Conservation (phyloP, 2,329 filamentous ascomycete species). For the Aspergillus pseudoglaucus region DNA sequence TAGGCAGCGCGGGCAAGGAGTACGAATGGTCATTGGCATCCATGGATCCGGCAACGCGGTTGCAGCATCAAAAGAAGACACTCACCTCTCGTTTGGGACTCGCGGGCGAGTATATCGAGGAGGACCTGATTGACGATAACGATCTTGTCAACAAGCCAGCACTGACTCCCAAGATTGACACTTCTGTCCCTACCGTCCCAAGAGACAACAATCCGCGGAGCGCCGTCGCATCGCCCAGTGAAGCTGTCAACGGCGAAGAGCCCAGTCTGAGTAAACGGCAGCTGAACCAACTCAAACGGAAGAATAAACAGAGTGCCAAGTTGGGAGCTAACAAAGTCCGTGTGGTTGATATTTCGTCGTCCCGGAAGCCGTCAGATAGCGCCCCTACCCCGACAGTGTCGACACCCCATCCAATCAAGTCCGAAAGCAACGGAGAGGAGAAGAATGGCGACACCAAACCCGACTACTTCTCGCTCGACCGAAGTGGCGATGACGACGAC, state of each 20-base stretch:
- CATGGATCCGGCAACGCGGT: constrained; percentile 71
- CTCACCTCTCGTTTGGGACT: constrained; percentile 75
- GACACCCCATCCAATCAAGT: constrained; percentile 52
- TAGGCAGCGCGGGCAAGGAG: constrained; percentile 72
- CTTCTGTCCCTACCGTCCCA: constrained; percentile 36
- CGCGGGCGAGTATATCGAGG: constrained; percentile 74
- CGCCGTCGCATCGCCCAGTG: constrained; percentile 42
- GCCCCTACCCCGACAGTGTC: constrained; percentile 52
- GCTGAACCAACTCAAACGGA: constrained; percentile 88
- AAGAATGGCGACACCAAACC: constrained; percentile 57
- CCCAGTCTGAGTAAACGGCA: constrained; percentile 80
- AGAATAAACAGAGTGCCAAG: constrained; percentile 83
- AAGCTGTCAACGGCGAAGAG: constrained; percentile 55
- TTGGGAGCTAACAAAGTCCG: constrained; percentile 83
- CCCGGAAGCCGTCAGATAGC: constrained; percentile 58
- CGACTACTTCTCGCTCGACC: constrained; percentile 89
- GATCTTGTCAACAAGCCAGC: constrained; percentile 51
- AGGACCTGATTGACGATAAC: constrained; percentile 64
- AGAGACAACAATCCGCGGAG: constrained; percentile 41
- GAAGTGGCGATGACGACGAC: constrained; percentile 75
- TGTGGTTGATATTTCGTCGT: constrained; percentile 72
- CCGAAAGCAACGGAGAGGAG: constrained; percentile 50
- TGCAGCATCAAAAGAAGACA: constrained; percentile 85
- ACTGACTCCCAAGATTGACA: constrained; percentile 45
- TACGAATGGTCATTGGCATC: constrained; percentile 78